These are phyloP conservation scores for Fusarium sp. DNA, from an alignment of 2,329 filamentous ascomycete genomes.

Conservation along the genomic window DNA sequence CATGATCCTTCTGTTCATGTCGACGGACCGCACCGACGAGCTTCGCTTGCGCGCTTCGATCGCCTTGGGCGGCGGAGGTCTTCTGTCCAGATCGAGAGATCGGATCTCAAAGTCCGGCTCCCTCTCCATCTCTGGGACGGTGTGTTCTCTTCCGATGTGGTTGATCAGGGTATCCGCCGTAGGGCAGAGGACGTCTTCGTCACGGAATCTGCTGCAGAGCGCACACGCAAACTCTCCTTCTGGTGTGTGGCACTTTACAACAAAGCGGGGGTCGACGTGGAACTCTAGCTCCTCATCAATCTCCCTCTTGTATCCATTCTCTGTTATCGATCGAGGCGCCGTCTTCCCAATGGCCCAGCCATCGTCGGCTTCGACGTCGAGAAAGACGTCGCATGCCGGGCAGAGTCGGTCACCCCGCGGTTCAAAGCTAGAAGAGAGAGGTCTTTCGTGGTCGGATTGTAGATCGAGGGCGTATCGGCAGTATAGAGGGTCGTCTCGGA, in stretches of 20 bases:
- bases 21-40: slow-evolving; percentile 1
- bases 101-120: slow-evolving; percentile 41
- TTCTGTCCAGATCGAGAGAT: slow-evolving; percentile 30
- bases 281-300: slow-evolving; percentile 46
- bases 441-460: slow-evolving; percentile 29
- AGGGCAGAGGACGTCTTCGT: slow-evolving; percentile 37
- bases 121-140: slow-evolving; percentile 38
- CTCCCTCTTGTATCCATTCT: slow-evolving; percentile 33
- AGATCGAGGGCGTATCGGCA: slow-evolving; percentile 46
- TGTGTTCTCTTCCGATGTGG: slow-evolving; percentile 40
- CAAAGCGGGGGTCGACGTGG: slow-evolving; percentile 41
- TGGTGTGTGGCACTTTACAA: slow-evolving; percentile 44
- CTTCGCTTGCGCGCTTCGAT: not conserved
- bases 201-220: slow-evolving; percentile 40
- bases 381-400: slow-evolving; percentile 36
- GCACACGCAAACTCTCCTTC: slow-evolving; percentile 46
- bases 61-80: not conserved
- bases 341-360: slow-evolving; percentile 44
- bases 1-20: slow-evolving; percentile 25
- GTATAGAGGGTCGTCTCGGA: slow-evolving; percentile 35
- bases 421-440: slow-evolving; percentile 36
- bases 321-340: slow-evolving; percentile 18
- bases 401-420: slow-evolving; percentile 35
- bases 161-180: slow-evolving; percentile 39
- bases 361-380: slow-evolving; percentile 40